phyloP scores from a whole-genome alignment of 1,284 basidiomycete genomes.

The Coriolopsis trogii region DNA sequence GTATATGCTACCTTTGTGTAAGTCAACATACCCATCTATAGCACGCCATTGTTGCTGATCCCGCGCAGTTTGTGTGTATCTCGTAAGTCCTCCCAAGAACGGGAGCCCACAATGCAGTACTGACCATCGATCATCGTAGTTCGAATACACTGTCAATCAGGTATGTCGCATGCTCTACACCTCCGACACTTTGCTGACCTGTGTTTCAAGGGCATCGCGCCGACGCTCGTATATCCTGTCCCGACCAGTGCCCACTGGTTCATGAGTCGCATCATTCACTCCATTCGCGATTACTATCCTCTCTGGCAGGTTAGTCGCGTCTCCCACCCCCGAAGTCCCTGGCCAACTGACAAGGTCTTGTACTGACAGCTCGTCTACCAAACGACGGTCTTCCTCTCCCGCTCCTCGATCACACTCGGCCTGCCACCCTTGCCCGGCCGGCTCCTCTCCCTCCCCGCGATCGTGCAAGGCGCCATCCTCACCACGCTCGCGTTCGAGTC shows the following conservation, averaged over 20 bases:
- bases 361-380: constrained; percentile 83
- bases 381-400: constrained; percentile 93
- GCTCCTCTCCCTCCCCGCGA: constrained; percentile 75
- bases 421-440: constrained; percentile 79
- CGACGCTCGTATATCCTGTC: constrained; percentile 89
- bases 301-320: constrained; percentile 76
- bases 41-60: not conserved
- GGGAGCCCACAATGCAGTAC: not conserved
- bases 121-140: constrained; percentile 45
- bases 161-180: constrained; percentile 40
- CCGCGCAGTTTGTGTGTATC: constrained; percentile 71
- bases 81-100: constrained; percentile 48
- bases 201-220: constrained; percentile 73
- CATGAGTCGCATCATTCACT: constrained; percentile 78
- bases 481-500: constrained; percentile 65
- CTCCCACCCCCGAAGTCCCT: not conserved
- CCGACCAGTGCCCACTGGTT: constrained; percentile 67
- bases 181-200: not conserved
- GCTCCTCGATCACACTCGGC: constrained; percentile 89
- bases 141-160: constrained; percentile 94
- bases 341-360: not conserved
- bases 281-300: constrained; percentile 93
- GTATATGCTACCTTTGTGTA: constrained; percentile 85
- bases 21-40: constrained; percentile 34
- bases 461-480: constrained; percentile 70